Evolutionary conservation across 192 early-diverging fungal species (phyloP).

Genomic region (Cetraspora pellucida): DNA sequence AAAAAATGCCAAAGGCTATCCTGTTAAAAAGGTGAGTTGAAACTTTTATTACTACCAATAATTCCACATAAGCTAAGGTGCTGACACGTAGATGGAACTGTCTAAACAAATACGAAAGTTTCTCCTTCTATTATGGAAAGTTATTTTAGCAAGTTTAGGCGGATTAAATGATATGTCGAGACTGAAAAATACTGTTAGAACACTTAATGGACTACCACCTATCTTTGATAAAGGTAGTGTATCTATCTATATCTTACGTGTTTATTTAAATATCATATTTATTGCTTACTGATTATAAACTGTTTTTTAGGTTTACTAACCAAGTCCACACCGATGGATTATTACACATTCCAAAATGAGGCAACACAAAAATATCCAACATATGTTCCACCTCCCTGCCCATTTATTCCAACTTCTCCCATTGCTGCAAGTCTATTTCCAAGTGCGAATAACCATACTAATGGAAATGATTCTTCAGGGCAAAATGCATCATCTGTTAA

Average conservation of each 20-base stretch:
- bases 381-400: conserved; percentile 49
- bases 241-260: background rate
- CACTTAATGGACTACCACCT: conserved; percentile 51
- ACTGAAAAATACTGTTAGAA: conserved; percentile 53
- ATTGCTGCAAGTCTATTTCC: conserved; percentile 10
- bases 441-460: background rate
- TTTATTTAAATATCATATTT: background rate
- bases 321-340: conserved; percentile 68
- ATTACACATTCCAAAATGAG: conserved; percentile 58
- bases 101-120: conserved; percentile 45
- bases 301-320: conserved; percentile 34
- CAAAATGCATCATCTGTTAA: conserved; percentile 21
- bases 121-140: conserved; percentile 71
- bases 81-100: background rate
- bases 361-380: conserved; percentile 63
- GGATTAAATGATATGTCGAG: conserved; percentile 49
- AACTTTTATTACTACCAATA: background rate
- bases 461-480: conserved; percentile 23
- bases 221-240: conserved; percentile 32
- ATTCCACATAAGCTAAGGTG: background rate
- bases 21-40: conserved; percentile 63
- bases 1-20: conserved; percentile 69
- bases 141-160: conserved; percentile 62
- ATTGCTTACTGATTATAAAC: background rate
- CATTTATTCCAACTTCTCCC: conserved; percentile 30